Percentiles rank a stretch among this genome's conserved stretches.
phyloP scores from a whole-genome alignment of 169 alveolate genomes.

The Plasmodium fragile region DNA sequence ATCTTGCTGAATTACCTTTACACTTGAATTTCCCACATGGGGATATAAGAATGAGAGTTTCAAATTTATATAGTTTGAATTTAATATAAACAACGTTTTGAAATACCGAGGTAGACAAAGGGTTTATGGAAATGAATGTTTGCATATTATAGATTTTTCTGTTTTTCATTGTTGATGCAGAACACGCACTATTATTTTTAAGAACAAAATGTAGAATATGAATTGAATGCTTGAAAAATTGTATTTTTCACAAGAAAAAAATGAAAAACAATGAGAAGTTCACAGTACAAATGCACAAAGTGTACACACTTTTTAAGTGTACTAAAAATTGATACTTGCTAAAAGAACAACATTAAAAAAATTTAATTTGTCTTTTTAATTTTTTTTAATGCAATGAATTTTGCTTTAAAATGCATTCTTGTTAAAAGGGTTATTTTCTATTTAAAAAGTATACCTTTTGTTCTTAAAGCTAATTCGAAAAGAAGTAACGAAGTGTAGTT shows the following conservation, averaged over 20 bases:
- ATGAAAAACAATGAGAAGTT: neutral
- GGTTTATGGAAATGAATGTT: slow-evolving; percentile 1
- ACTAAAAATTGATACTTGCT: neutral
- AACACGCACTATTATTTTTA: neutral
- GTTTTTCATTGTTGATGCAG: neutral
- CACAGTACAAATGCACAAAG: neutral
- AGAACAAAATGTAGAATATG: neutral
- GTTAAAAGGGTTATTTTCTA: neutral
- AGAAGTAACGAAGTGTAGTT: neutral
- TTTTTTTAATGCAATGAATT: neutral
- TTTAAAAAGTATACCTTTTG: neutral
- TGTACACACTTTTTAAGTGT: slow-evolving; percentile 2
- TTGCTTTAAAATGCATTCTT: neutral
- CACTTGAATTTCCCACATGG: neutral
- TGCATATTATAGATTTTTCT: neutral
- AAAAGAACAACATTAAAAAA: neutral
- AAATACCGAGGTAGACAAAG: neutral
- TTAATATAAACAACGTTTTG: neutral
- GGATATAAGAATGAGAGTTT: neutral
- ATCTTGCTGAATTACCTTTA: neutral
- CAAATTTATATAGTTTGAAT: neutral
- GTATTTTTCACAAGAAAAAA: slow-evolving; percentile 1
- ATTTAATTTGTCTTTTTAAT: neutral
- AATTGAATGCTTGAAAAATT: neutral
- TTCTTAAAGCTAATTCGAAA: neutral